These are phyloP conservation scores for Silene conica DNA, from an alignment of 148 eudicot genomes.

Conservation along the genomic window DNA sequence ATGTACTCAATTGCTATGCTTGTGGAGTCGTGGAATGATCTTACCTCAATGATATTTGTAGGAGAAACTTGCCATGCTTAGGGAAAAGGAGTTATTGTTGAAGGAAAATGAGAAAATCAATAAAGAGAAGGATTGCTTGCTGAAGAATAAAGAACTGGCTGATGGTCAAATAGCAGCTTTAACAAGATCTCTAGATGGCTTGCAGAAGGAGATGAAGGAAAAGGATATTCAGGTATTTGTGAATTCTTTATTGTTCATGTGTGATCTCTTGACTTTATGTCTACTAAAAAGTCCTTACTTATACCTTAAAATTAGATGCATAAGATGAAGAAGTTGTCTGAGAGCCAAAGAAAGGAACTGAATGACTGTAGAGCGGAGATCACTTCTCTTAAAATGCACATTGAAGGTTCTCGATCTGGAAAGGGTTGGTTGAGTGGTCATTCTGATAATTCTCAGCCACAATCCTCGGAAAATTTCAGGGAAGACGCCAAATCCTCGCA, in stretches of 20 bases:
- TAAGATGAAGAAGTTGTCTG: constrained; percentile 61
- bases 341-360: constrained; percentile 66
- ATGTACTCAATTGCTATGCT: constrained; percentile 1
- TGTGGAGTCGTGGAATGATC: neutral
- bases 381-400: constrained; percentile 89
- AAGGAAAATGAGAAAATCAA: constrained; percentile 59
- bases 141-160: constrained; percentile 64
- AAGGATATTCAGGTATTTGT: constrained; percentile 57
- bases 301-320: constrained; percentile 46
- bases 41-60: constrained; percentile 31
- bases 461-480: constrained; percentile 35
- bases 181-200: constrained; percentile 63
- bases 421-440: constrained; percentile 29
- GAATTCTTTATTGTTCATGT: constrained; percentile 1
- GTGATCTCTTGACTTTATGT: neutral
- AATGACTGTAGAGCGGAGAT: constrained; percentile 88
- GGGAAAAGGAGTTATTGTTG: constrained; percentile 59
- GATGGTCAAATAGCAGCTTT: constrained; percentile 68
- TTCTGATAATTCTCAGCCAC: constrained; percentile 32
- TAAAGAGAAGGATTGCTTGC: constrained; percentile 43
- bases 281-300: neutral
- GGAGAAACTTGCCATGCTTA: constrained; percentile 89
- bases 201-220: constrained; percentile 82
- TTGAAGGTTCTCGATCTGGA: constrained; percentile 68
- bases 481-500: constrained; percentile 42